These are phyloP conservation scores for Sporothrix brunneoviolacea DNA, from an alignment of 2,329 filamentous ascomycete genomes.

Conservation along the genomic window DNA sequence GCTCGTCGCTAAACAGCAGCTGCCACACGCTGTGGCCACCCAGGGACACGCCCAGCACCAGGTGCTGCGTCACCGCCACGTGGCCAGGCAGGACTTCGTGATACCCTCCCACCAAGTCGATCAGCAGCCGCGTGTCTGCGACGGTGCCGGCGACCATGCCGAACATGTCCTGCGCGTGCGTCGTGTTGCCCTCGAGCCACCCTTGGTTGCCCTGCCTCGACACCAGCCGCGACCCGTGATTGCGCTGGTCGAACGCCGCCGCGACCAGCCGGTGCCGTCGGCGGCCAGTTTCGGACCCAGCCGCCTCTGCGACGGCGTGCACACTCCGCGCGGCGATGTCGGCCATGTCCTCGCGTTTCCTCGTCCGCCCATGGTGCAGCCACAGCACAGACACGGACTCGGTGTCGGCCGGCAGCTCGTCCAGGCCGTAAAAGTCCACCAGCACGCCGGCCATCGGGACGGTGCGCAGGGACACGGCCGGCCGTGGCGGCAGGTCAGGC, in stretches of 20 bases:
- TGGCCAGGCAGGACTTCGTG: slow-evolving; percentile 6
- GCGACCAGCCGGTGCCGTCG: slow-evolving; percentile 53
- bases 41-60: slow-evolving; percentile 75
- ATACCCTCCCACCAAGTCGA: slow-evolving; percentile 64
- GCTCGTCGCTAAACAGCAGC: slow-evolving; percentile 66
- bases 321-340: slow-evolving; percentile 65
- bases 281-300: too few relatives aligned
- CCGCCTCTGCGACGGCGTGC: slow-evolving; percentile 55
- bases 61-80: slow-evolving; percentile 36
- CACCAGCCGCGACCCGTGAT: slow-evolving; percentile 73
- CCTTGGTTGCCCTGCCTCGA: slow-evolving; percentile 63
- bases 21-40: slow-evolving; percentile 89
- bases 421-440: slow-evolving; percentile 72
- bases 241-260: slow-evolving; percentile 83
- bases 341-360: slow-evolving; percentile 66
- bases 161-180: slow-evolving; percentile 91
- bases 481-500: slow-evolving; percentile 30
- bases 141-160: slow-evolving; percentile 66
- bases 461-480: slow-evolving; percentile 54
- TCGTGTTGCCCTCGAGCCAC: slow-evolving; percentile 72
- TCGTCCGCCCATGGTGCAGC: slow-evolving; percentile 77
- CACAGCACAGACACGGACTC: slow-evolving; percentile 71
- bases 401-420: slow-evolving; percentile 52
- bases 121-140: slow-evolving; percentile 65
- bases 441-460: slow-evolving; percentile 72